These are phyloP conservation scores for Monilinia polystroma DNA, from an alignment of 2,329 filamentous ascomycete species.

Conservation along the genomic window DNA sequence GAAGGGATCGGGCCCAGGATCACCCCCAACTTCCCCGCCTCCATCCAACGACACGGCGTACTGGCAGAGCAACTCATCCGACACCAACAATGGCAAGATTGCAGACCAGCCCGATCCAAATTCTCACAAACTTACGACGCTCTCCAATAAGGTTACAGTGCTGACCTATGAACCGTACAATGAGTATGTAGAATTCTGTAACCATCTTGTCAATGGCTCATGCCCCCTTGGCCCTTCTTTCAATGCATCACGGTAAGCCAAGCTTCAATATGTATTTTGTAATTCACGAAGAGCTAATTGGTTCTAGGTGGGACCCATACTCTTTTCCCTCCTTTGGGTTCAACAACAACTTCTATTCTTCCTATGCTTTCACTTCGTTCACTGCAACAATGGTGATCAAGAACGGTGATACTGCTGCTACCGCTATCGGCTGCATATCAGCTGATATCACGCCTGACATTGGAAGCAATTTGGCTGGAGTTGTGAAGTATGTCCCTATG, in stretches of 20 bases:
- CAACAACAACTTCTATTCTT: constrained; percentile 71
- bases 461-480: constrained; percentile 63
- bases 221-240: constrained; percentile 81
- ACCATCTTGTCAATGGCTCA: constrained; percentile 55
- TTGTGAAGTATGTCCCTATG: constrained; percentile 74
- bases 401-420: constrained; percentile 65
- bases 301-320: constrained; percentile 42
- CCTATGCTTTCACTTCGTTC: constrained; percentile 84
- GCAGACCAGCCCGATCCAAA: constrained; percentile 48
- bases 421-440: constrained; percentile 74
- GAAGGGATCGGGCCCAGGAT: constrained; percentile 57
- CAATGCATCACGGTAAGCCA: constrained; percentile 50
- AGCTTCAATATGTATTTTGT: background rate
- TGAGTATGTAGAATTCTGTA: constrained; percentile 63
- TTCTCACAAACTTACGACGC: constrained; percentile 65
- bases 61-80: constrained; percentile 56
- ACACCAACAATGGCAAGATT: constrained; percentile 70
- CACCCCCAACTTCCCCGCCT: constrained; percentile 59
- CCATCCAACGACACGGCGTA: constrained; percentile 55
- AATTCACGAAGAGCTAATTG: constrained; percentile 6
- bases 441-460: constrained; percentile 82
- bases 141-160: constrained; percentile 69
- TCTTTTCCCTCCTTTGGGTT: constrained; percentile 71
- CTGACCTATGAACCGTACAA: constrained; percentile 72
- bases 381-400: constrained; percentile 70